These are phyloP conservation scores for Wickerhamomyces sp. DNA, from an alignment of 1,139 yeast genomes.

Conservation along the genomic window DNA sequence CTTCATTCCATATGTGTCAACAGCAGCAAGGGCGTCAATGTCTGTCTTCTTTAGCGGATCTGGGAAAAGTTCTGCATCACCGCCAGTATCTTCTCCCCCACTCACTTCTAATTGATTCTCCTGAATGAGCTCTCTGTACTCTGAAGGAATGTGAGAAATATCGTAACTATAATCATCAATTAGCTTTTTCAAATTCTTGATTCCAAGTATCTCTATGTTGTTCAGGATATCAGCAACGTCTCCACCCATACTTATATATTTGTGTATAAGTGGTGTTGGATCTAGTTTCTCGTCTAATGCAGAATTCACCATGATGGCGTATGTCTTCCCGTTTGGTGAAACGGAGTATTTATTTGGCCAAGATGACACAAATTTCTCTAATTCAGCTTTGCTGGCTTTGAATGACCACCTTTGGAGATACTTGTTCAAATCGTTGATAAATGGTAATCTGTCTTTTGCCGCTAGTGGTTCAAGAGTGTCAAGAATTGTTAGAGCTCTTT, in stretches of 20 bases:
- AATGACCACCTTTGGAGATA: conserved; percentile 41
- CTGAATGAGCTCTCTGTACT: conserved; percentile 30
- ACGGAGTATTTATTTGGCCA: conserved; percentile 21
- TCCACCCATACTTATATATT: conserved; percentile 10
- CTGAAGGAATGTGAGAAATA: conserved; percentile 29
- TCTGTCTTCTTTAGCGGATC: conserved; percentile 30
- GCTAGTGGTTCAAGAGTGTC: conserved; percentile 39
- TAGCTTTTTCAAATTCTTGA: conserved; percentile 50
- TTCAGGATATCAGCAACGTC: conserved; percentile 38
- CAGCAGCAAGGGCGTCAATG: conserved; percentile 56
- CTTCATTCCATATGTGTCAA: conserved; percentile 74
- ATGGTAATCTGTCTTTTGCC: conserved; percentile 16
- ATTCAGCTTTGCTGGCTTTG: conserved; percentile 26
- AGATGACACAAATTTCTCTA: conserved; percentile 14
- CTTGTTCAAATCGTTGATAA: conserved; percentile 41
- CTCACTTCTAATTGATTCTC: conserved; percentile 1
- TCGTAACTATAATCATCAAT: conserved; percentile 25
- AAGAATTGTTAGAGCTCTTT: conserved; percentile 67
- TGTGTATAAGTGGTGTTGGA: conserved; percentile 10
- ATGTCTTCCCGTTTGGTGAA: conserved; percentile 31
- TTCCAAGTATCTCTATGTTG: conserved; percentile 66
- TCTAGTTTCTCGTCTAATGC: conserved; percentile 29
- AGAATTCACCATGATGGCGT: conserved; percentile 30
- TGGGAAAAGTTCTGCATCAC: conserved; percentile 16
- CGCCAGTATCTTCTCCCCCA: conserved; percentile 9